These are phyloP conservation scores for Datisca glomerata DNA, from an alignment of 306 rosid genomes.

Conservation along the genomic window DNA sequence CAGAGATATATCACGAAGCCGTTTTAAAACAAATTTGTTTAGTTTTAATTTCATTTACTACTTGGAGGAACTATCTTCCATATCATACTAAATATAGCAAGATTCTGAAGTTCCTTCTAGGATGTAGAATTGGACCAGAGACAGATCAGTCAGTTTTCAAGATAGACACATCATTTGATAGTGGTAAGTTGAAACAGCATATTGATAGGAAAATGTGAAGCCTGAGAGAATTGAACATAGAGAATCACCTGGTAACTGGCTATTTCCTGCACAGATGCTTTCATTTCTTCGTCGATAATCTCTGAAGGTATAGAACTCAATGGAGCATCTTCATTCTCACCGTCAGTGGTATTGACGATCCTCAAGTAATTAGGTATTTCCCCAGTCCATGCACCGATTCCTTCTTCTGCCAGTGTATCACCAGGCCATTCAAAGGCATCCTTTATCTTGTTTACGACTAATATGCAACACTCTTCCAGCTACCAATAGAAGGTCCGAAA, in stretches of 20 bases:
- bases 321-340: conserved; percentile 26
- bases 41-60: too few species aligned
- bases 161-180: too few species aligned
- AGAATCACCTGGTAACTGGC: conserved; percentile 80
- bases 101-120: too few species aligned
- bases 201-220: background rate
- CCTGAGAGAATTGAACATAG: background rate
- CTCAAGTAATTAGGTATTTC: conserved; percentile 57
- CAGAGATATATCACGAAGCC: too few species aligned
- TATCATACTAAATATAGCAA: too few species aligned
- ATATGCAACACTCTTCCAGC: conserved; percentile 55
- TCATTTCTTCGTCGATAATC: conserved; percentile 29
- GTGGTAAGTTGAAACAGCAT: background rate
- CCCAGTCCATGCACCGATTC: conserved; percentile 68
- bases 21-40: too few species aligned
- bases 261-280: conserved; percentile 52
- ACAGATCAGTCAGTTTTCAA: too few species aligned
- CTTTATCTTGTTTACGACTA: conserved; percentile 46
- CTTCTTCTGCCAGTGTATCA: conserved; percentile 41
- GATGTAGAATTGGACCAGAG: too few species aligned
- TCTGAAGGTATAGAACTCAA: conserved; percentile 23
- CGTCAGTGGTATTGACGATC: conserved; percentile 19
- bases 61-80: too few species aligned
- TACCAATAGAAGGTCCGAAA: conserved; percentile 20
- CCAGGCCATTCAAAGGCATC: conserved; percentile 59